phyloP scores from a whole-genome alignment of 2,329 filamentous ascomycete species.

The Cladosporium sp. region DNA sequence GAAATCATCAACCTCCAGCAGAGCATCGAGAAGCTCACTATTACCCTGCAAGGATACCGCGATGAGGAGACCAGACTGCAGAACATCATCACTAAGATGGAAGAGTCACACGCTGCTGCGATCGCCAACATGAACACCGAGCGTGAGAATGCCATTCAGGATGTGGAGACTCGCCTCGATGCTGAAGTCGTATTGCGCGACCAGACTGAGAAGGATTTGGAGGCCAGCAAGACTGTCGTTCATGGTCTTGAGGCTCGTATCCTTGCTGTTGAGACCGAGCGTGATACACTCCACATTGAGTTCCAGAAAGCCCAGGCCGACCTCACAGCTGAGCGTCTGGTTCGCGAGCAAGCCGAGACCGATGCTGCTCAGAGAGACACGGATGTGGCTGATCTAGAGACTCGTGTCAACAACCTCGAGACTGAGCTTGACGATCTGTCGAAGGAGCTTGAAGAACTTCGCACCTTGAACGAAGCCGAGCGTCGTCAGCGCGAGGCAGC shows the following conservation, averaged over 20 bases:
- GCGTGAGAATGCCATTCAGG: conserved; percentile 33
- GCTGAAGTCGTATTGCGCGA: conserved; percentile 35
- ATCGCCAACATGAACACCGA: conserved; percentile 38
- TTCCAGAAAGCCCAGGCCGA: conserved; percentile 33
- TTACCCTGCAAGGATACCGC: conserved; percentile 37
- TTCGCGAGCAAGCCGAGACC: conserved; percentile 33
- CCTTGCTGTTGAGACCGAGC: conserved; percentile 33
- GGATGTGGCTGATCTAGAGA: conserved; percentile 36
- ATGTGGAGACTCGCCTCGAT: conserved; percentile 35
- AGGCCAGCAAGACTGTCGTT: conserved; percentile 37
- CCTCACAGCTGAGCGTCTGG: conserved; percentile 30
- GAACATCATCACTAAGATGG: conserved; percentile 35
- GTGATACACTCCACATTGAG: conserved; percentile 31
- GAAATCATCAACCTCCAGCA: conserved; percentile 34
- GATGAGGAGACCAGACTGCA: conserved; percentile 36
- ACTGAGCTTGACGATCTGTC: conserved; percentile 26
- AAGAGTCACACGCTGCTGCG: conserved; percentile 34
- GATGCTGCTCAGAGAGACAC: conserved; percentile 36
- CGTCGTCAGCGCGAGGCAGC: conserved; percentile 41
- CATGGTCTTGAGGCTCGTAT: conserved; percentile 37
- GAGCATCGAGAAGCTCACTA: conserved; percentile 34
- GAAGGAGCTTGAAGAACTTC: conserved; percentile 34
- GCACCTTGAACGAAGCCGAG: conserved; percentile 37
- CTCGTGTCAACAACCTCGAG: conserved; percentile 32
- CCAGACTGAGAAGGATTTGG: conserved; percentile 36